phyloP scores from a whole-genome alignment of 1,139 yeast genomes.

The Blastobotrys arbuscula region DNA sequence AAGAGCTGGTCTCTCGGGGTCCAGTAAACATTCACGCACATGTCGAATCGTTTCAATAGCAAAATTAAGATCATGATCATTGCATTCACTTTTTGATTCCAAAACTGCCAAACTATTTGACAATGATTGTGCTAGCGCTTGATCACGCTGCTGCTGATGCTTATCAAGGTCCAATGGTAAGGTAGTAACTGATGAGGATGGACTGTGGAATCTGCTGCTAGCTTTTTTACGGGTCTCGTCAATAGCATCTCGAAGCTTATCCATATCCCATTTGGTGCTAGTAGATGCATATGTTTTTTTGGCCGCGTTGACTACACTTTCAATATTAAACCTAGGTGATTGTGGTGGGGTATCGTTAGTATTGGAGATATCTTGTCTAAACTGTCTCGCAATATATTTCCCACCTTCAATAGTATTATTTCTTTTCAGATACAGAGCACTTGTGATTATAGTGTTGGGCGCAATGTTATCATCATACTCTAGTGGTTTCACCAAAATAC shows the following conservation, averaged over 20 bases:
- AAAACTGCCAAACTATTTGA: slow-evolving; percentile 15
- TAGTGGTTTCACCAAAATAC: slow-evolving; percentile 24
- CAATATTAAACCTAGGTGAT: slow-evolving; percentile 20
- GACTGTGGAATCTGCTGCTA: slow-evolving; percentile 7
- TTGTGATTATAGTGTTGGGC: slow-evolving; percentile 25
- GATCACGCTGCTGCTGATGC: slow-evolving; percentile 12
- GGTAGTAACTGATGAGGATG: slow-evolving; percentile 8
- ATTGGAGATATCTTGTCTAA: slow-evolving; percentile 13
- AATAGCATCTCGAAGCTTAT: slow-evolving; percentile 19
- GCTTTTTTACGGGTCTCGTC: slow-evolving; percentile 12
- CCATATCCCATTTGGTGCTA: slow-evolving; percentile 21
- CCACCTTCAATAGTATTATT: slow-evolving; percentile 29
- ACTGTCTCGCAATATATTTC: slow-evolving; percentile 26
- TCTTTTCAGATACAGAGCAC: slow-evolving; percentile 30
- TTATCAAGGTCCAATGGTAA: not conserved
- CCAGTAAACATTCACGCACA: slow-evolving; percentile 18
- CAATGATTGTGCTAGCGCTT: slow-evolving; percentile 19
- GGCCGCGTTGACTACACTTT: slow-evolving; percentile 24
- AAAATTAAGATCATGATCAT: slow-evolving; percentile 3
- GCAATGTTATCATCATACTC: slow-evolving; percentile 12
- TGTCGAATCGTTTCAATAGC: slow-evolving; percentile 22
- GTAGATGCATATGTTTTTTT: slow-evolving; percentile 15
- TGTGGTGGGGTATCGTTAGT: slow-evolving; percentile 2
- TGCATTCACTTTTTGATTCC: slow-evolving; percentile 4
- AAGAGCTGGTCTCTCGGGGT: slow-evolving; percentile 8